These are phyloP conservation scores for Davidsoniella australis DNA, from an alignment of 2,329 filamentous ascomycete species.

Conservation along the genomic window DNA sequence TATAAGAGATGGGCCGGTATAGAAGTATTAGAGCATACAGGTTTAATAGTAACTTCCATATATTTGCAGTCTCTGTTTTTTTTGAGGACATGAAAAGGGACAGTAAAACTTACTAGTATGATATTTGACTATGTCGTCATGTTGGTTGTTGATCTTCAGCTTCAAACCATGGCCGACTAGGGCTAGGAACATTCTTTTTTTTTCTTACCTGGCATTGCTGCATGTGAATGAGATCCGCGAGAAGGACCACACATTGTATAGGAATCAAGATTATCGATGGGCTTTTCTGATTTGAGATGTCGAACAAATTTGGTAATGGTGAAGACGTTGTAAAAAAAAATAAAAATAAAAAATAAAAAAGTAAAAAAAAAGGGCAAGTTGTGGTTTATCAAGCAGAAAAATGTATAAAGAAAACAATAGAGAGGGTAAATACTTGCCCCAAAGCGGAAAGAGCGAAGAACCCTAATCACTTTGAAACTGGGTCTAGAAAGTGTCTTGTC, in stretches of 20 bases:
- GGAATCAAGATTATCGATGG: too few species aligned
- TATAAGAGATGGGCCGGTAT: background rate
- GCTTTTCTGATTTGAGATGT: too few species aligned
- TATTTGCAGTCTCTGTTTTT: too few species aligned
- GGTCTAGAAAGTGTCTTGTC: too few species aligned
- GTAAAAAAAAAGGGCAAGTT: background rate
- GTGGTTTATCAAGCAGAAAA: background rate
- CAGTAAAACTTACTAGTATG: conserved; percentile 3
- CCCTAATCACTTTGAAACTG: too few species aligned
- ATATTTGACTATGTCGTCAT: background rate
- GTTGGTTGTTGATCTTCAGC: background rate
- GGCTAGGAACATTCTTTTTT: background rate
- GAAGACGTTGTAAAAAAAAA: background rate
- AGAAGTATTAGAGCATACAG: background rate
- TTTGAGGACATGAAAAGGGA: background rate
- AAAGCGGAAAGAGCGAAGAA: too few species aligned
- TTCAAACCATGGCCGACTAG: background rate
- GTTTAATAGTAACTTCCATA: too few species aligned
- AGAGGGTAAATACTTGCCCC: background rate
- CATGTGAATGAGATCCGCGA: conserved; percentile 9
- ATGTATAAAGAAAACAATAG: background rate
- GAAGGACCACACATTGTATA: conserved; percentile 11
- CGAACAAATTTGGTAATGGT: background rate
- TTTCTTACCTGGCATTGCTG: conserved; percentile 13
- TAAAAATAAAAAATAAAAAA: background rate